Conservation (phyloP, 176 grass and related monocot species). For the Eragrostis curvula region DNA sequence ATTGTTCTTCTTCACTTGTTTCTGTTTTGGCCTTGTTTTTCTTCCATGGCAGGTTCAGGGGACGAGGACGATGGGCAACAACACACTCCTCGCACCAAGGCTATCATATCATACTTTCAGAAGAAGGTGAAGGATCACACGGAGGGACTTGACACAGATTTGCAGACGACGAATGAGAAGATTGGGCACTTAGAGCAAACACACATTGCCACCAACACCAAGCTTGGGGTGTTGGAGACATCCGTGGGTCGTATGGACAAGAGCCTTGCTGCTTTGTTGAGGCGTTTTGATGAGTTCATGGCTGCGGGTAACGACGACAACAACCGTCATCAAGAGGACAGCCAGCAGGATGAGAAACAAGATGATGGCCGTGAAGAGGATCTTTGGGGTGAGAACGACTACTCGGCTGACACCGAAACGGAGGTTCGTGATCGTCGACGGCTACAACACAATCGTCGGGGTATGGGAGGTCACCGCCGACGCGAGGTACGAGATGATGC, state of each 20-base stretch:
- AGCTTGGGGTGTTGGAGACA: not conserved
- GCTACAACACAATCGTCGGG: no score
- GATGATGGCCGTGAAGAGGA: no score
- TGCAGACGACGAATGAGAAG: not conserved
- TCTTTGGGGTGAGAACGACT: no score
- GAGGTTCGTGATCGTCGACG: no score
- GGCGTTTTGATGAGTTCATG: no score
- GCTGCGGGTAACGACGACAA: no score
- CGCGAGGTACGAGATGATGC: not conserved
- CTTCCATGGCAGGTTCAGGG: not conserved
- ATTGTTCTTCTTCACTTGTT: not conserved
- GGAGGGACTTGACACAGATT: not conserved
- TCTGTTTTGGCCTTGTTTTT: not conserved
- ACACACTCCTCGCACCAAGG: not conserved
- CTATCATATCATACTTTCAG: not conserved
- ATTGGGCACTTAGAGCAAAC: not conserved
- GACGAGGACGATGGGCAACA: not conserved
- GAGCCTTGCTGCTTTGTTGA: no score
- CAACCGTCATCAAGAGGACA: no score
- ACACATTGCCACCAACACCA: not conserved
- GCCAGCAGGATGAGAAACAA: no score
- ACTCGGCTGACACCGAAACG: no score
- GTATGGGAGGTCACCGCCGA: no score
- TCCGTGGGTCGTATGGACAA: no score
- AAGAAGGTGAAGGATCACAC: not conserved